Evolutionary conservation across 2,329 filamentous ascomycete species (phyloP), one percentile per base, ranked within the genome.

Genomic region (Boeremia exigua): DNA sequence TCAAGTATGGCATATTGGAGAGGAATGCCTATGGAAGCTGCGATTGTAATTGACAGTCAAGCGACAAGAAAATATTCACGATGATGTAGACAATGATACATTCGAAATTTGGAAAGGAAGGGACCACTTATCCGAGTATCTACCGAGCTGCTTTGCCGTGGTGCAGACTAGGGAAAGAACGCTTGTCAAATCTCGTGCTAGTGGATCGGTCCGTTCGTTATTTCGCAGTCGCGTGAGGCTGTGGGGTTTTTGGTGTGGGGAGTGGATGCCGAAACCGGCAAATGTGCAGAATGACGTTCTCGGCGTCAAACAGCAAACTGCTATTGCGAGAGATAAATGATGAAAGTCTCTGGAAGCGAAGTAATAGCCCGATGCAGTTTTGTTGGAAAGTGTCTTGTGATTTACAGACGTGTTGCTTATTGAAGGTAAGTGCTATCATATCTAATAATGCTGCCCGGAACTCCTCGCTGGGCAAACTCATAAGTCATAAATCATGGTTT

Each of bases 1-100:
- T 56, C 15, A 68, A 53, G 29, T 58, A 63, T 10, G 66, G 60
- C 61, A 70, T 69, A 12, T 34, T 55, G 48, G 7, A 25, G 5
- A 7, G 25, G 6, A 9, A 2, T n/a, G 37, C 6, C 14, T 36
- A 27, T 46, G 19, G 17, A n/a, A 1, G 25, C 6, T 23, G 40
- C 28, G 33, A n/a, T 30, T 23, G 39, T 28, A 48, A 45, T 37
- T 23, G 38, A 34, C 33, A 48, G 40, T 37, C 15, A 32, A 42
- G 19, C 14, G 25, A 25, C 36, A 37, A 36, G 23, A 48, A 17
- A 7, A 11, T 15, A 5, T 28, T 23, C 19, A 23, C 19, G 19
- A 23, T 23, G 19, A 23, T 5, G 19, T 5, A 23, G 19, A 23
- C n/a, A n/a, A n/a, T n/a, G n/a, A n/a, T n/a, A n/a, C 19, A 23